These are phyloP conservation scores for Puccinia novopanici DNA, from an alignment of 1,284 basidiomycete genomes.

Conservation along the genomic window DNA sequence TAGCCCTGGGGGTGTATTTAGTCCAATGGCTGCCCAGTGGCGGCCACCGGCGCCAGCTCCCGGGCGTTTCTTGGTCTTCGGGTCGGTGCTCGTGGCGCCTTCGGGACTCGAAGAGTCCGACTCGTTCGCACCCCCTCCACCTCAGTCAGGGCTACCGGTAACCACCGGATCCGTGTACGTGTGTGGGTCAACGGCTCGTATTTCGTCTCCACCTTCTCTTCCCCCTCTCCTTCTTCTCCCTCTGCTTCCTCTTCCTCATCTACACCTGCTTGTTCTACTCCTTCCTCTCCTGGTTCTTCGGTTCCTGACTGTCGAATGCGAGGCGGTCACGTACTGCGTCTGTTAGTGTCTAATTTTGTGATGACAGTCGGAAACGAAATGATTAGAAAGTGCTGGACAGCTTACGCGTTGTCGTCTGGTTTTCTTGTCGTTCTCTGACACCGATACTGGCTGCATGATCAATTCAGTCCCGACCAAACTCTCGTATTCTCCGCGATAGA, in stretches of 20 bases:
- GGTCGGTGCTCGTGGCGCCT: conserved; percentile 7
- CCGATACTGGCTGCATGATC: conserved; percentile 26
- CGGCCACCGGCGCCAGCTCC: conserved; percentile 30
- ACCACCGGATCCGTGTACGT: conserved; percentile 11
- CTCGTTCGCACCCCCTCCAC: neutral
- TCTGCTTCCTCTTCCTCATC: neutral
- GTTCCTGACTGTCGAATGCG: neutral
- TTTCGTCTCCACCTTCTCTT: neutral
- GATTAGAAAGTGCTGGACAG: neutral
- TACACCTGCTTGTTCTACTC: neutral
- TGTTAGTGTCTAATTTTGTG: neutral
- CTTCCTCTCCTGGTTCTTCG: neutral
- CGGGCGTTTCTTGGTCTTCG: conserved; percentile 13
- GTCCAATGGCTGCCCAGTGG: conserved; percentile 43
- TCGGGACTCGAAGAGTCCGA: conserved; percentile 40
- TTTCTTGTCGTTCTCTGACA: neutral
- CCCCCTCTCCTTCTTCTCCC: neutral
- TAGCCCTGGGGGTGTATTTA: conserved; percentile 34
- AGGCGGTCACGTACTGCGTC: neutral
- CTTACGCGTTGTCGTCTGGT: neutral
- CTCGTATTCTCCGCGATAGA: conserved; percentile 45
- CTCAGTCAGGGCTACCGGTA: conserved; percentile 20
- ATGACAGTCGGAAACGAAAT: neutral
- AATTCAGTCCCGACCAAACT: conserved; percentile 40
- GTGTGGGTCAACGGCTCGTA: conserved; percentile 24